Conservation (phyloP, 1,139 yeast genomes). For the Yarrowia galli region DNA sequence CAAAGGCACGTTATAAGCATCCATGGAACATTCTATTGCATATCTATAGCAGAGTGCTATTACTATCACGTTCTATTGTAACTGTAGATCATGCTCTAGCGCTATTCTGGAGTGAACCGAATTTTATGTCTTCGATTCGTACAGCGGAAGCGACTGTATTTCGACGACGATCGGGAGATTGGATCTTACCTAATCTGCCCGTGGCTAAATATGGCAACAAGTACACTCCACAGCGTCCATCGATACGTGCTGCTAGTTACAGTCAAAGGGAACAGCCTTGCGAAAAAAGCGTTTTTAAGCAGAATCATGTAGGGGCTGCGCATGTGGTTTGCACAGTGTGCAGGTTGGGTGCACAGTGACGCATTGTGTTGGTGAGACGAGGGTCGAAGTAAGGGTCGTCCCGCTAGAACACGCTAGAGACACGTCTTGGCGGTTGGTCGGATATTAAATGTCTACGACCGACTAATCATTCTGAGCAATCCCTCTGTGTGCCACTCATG, state of each 20-base stretch:
- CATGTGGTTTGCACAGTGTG: conserved; percentile 1
- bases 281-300: conserved; percentile 18
- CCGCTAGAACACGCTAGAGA: too few relatives aligned
- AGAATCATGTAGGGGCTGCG: conserved; percentile 17
- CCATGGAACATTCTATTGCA: too few relatives aligned
- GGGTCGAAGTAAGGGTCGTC: not conserved
- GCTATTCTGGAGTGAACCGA: too few relatives aligned
- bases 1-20: too few relatives aligned
- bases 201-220: conserved; percentile 1
- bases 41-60: too few relatives aligned
- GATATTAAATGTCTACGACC: too few relatives aligned
- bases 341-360: conserved; percentile 16
- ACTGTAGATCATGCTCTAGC: too few relatives aligned
- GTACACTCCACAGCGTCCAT: not conserved
- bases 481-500: not conserved
- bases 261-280: conserved; percentile 1
- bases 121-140: too few relatives aligned
- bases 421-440: too few relatives aligned
- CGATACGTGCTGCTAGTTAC: not conserved
- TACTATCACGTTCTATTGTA: too few relatives aligned
- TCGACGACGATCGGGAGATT: not conserved
- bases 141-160: not conserved
- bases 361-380: not conserved
- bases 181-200: not conserved
- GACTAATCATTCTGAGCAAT: too few relatives aligned